phyloP scores from a whole-genome alignment of 345 rosid genomes.

The Brassica incana region DNA sequence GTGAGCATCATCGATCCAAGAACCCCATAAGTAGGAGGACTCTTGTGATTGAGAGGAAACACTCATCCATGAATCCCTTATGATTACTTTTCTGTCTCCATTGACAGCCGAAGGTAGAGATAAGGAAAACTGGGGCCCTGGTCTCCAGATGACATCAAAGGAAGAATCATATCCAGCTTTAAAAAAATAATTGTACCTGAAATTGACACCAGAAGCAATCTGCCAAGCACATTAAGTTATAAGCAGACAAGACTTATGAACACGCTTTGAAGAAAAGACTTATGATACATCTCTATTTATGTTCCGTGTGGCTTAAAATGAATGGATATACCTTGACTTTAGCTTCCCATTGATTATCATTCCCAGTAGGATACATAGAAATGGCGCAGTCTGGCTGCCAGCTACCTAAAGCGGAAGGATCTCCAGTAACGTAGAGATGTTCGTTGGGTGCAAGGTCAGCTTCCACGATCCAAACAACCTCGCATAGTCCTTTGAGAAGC shows the following conservation, averaged over 20 bases:
- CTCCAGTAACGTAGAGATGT: conserved; percentile 72
- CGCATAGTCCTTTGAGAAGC: conserved; percentile 48
- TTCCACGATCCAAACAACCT: conserved; percentile 78
- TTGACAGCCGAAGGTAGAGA: conserved; percentile 51
- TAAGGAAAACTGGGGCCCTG: conserved; percentile 81
- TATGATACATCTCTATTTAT: conserved; percentile 17
- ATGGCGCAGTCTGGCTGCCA: conserved; percentile 84
- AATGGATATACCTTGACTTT: conserved; percentile 64
- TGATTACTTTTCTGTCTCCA: conserved; percentile 47
- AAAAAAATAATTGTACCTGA: conserved; percentile 79
- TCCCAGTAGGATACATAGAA: conserved; percentile 59
- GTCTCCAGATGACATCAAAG: conserved; percentile 68
- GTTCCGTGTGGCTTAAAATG: background rate
- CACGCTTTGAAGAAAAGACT: conserved; percentile 8
- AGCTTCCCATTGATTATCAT: conserved; percentile 68
- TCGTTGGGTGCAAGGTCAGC: conserved; percentile 71
- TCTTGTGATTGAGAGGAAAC: conserved; percentile 40
- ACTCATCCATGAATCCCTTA: conserved; percentile 88
- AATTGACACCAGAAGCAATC: conserved; percentile 70
- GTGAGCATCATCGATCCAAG: conserved; percentile 71
- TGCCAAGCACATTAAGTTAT: conserved; percentile 45
- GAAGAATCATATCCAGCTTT: conserved; percentile 54
- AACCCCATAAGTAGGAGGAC: conserved; percentile 56
- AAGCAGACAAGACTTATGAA: conserved; percentile 17
- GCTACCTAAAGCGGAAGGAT: conserved; percentile 67